Evolutionary conservation across 2,329 filamentous ascomycete species (phyloP).

Genomic region (Fusarium devonianum): DNA sequence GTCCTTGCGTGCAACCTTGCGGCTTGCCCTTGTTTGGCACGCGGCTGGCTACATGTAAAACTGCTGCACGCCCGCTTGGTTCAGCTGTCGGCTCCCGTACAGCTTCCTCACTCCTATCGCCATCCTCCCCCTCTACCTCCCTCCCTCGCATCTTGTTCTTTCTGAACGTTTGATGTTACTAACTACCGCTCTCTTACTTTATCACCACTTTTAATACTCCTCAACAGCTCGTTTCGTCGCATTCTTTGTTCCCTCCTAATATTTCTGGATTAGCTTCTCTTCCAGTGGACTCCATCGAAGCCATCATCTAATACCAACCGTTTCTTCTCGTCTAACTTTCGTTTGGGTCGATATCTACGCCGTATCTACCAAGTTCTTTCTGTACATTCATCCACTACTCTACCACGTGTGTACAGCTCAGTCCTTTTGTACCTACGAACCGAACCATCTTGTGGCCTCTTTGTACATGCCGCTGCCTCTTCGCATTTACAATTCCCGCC

Average conservation of each 20-base stretch:
- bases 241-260: slow-evolving; percentile 2
- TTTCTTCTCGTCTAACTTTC: not conserved
- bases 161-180: not conserved
- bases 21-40: slow-evolving; percentile 40
- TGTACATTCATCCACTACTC: slow-evolving; percentile 16
- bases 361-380: slow-evolving; percentile 5
- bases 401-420: slow-evolving; percentile 7
- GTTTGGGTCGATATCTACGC: slow-evolving; percentile 5
- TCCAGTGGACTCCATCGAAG: not conserved
- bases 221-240: slow-evolving; percentile 1
- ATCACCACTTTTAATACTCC: slow-evolving; percentile 1
- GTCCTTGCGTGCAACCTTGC: slow-evolving; percentile 32
- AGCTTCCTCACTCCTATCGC: slow-evolving; percentile 8
- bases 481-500: slow-evolving; percentile 16
- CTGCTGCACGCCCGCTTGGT: slow-evolving; percentile 23
- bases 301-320: not conserved
- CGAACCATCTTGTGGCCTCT: slow-evolving; percentile 8
- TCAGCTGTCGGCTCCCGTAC: slow-evolving; percentile 23
- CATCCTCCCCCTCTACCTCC: slow-evolving; percentile 1
- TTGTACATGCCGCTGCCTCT: slow-evolving; percentile 25
- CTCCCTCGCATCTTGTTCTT: not conserved
- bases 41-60: slow-evolving; percentile 40
- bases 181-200: slow-evolving; percentile 2
- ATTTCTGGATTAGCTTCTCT: slow-evolving; percentile 1
- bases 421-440: slow-evolving; percentile 15